Base-by-base conservation (phyloP, 257 asterid genomes). In the Solanum paucissectum region DNA sequence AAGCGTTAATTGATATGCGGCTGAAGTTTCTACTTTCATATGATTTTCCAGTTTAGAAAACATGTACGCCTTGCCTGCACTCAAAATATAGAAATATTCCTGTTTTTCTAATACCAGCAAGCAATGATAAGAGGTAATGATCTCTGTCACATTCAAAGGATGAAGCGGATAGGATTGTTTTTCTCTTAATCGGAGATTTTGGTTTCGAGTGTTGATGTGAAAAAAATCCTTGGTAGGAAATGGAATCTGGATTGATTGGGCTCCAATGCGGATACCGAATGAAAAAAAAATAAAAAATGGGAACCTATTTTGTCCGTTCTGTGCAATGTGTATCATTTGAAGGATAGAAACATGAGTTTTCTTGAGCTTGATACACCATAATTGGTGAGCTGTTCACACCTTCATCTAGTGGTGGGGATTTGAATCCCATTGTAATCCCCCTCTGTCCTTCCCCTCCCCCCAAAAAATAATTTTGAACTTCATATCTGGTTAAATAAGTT, bases 1-100 rank as follows among this genome's bases (percentile, higher is more conserved):
- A 91, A 92, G 91, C 90, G 87, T 91, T 86, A 85, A 85, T 69
- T 86, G 87, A 86, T 89, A 42, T 87, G 89, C 40, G 93, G 95
- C 94, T 90, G 89, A 85, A 88, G 64, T 83, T 91, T 89, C 89
- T 23, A 86, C 88, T 81, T 87, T 49, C 82, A 89, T 84, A 87
- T 90, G 91, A 64, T 84, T 89, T 88, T 87, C 84, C 83, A 87
- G 62, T 49, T 82, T 55, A 29, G 42, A 87, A 44, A 60, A 72
- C 13, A 46, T 11, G 12, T 83, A 85, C 12, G 10, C 64, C 74
- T 74, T 88, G 29, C 16, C 68, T 79, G 25, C 18, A 27, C n/a
- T 25, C 27, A 79, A 29, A 79, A 79, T 46, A 14, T 27, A 79
- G 69, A 81, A 81, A 81, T 49, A 8, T 9, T 44, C 42, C 69